These are phyloP conservation scores for Xylaria palmicola DNA, from an alignment of 495 filamentous ascomycete species.

Conservation along the genomic window DNA sequence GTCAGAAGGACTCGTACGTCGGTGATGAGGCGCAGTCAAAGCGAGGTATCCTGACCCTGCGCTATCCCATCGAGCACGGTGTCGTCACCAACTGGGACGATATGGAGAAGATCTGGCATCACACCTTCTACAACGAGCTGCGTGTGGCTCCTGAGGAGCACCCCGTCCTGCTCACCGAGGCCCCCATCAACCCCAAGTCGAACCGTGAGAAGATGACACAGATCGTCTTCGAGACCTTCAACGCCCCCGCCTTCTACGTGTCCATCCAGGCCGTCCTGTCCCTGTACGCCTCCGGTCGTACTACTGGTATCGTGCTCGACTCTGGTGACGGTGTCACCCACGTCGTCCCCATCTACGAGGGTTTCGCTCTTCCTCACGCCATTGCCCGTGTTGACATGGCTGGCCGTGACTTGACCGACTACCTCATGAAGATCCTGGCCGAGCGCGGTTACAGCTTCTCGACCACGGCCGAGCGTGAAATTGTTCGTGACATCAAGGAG, in stretches of 20 bases:
- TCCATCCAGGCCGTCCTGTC: constrained; percentile 99
- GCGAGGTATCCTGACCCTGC: constrained; percentile 98
- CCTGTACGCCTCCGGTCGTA: constrained; percentile 99
- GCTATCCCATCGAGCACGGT: constrained; percentile 99
- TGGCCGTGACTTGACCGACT: constrained; percentile 98
- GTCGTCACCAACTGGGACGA: constrained; percentile 99
- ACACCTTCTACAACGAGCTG: constrained; percentile 99
- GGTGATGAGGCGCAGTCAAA: constrained; percentile 99
- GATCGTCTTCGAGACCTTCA: constrained; percentile 99
- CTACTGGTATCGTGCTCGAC: constrained; percentile 99
- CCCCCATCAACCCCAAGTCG: constrained; percentile 99
- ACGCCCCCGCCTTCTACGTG: constrained; percentile 99
- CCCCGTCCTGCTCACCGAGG: constrained; percentile 97
- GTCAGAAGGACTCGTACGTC: constrained; percentile 99
- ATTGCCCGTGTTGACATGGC: constrained; percentile 99
- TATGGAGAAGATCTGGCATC: constrained; percentile 99
- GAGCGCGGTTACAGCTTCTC: constrained; percentile 99
- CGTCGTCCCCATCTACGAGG: constrained; percentile 99
- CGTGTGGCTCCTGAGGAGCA: constrained; percentile 99
- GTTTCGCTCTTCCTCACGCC: constrained; percentile 98
- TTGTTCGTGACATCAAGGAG: constrained; percentile 99
- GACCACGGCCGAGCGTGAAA: constrained; percentile 99
- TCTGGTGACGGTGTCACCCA: constrained; percentile 99
- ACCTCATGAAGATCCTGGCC: constrained; percentile 99
- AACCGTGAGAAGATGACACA: constrained; percentile 99